Evolutionary conservation across 1,139 yeast species (phyloP).

Genomic region (Sugiyamaella sp.): DNA sequence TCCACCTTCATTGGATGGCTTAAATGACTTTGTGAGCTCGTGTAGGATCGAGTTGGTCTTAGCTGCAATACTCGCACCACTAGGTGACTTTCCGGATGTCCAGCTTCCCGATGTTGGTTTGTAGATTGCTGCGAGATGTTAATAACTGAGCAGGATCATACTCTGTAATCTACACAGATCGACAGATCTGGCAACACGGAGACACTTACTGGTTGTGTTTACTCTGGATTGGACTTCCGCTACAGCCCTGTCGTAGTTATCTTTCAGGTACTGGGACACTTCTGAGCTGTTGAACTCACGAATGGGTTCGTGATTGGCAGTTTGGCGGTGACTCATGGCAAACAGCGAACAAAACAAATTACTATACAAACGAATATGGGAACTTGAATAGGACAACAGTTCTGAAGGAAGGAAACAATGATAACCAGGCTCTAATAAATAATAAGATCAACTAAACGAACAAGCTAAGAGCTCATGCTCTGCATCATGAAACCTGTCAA

Average conservation of each 20-base stretch:
- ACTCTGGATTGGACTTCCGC: conserved; percentile 20
- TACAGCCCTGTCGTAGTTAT: conserved; percentile 28
- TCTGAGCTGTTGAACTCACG: conserved; percentile 35
- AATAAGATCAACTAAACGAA: not conserved
- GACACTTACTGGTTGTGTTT: conserved; percentile 23
- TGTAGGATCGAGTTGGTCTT: conserved; percentile 28
- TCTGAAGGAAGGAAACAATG: not conserved
- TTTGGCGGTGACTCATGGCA: conserved; percentile 15
- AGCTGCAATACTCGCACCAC: conserved; percentile 21
- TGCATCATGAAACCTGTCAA: not conserved
- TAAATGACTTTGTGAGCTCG: conserved; percentile 26
- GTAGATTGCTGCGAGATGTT: conserved; percentile 27
- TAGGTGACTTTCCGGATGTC: conserved; percentile 29
- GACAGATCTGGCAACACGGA: not conserved
- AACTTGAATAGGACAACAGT: not conserved
- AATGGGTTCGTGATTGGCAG: conserved; percentile 29
- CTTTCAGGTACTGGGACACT: conserved; percentile 33
- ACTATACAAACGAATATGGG: not conserved
- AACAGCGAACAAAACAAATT: not conserved
- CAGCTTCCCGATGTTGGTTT: conserved; percentile 35
- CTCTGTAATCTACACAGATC: not conserved
- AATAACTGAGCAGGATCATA: not conserved
- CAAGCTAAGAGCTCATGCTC: not conserved
- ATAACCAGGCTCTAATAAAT: conserved; percentile 5
- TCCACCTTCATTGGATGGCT: conserved; percentile 12